A percentile compares a stretch with the other conserved stretches of the same genome.
These are phyloP conservation scores for Coniochaeta pulveracea DNA, from an alignment of 2,329 filamentous ascomycete genomes.

Conservation along the genomic window DNA sequence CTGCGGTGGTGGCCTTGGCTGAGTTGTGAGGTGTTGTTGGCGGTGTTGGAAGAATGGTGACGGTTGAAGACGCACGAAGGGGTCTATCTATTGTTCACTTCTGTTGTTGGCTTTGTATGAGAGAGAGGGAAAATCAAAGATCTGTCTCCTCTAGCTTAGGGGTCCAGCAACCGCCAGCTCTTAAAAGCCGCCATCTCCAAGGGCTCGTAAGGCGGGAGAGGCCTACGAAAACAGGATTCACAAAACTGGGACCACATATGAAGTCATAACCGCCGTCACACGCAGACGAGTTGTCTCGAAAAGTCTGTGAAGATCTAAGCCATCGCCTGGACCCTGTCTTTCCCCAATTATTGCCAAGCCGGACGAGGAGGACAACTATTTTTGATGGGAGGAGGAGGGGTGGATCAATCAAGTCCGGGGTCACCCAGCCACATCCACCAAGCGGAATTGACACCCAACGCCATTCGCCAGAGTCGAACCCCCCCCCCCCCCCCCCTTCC, in stretches of 20 bases:
- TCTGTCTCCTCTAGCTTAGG: slow-evolving; percentile 5
- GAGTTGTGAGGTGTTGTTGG: slow-evolving; percentile 1
- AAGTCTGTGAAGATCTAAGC: neutral
- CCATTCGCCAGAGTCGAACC: neutral
- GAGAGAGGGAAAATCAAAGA: no score
- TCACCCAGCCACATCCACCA: no score
- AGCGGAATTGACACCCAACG: no score
- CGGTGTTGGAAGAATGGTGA: neutral
- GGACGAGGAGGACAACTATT: neutral
- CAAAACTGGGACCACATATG: no score
- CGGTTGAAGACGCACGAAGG: slow-evolving; percentile 4
- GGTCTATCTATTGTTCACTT: no score
- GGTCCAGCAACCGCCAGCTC: slow-evolving; percentile 7
- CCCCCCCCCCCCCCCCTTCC: neutral
- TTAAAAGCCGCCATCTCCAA: slow-evolving; percentile 9
- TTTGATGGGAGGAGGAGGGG: neutral
- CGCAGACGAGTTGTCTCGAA: neutral
- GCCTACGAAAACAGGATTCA: slow-evolving; percentile 11
- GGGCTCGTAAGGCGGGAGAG: neutral
- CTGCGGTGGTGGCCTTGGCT: slow-evolving; percentile 3
- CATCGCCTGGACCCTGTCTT: neutral
- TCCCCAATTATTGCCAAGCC: slow-evolving; percentile 1
- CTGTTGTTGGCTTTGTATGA: no score
- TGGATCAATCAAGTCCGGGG: slow-evolving; percentile 2
- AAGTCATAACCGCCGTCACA: slow-evolving; percentile 14